These are phyloP conservation scores for Ogataea siamensis DNA, from an alignment of 805 yeast genomes.

Conservation along the genomic window DNA sequence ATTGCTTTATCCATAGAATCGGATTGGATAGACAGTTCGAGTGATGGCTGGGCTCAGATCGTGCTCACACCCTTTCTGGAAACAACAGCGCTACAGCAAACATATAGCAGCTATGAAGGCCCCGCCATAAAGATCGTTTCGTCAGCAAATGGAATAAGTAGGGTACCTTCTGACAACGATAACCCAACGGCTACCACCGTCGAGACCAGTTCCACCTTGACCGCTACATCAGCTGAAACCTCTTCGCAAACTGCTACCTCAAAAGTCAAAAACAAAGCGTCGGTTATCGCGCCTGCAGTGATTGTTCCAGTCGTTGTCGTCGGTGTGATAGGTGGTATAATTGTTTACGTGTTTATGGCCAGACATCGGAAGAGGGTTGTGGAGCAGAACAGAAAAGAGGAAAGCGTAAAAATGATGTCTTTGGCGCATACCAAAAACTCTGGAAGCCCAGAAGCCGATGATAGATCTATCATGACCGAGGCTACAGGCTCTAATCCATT, in stretches of 20 bases:
- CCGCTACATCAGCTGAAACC: background rate
- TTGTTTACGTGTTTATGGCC: conserved; percentile 1
- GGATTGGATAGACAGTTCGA: conserved; percentile 1
- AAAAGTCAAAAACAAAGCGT: background rate
- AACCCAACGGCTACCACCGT: no score
- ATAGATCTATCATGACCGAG: conserved; percentile 1
- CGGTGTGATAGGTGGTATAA: conserved; percentile 1
- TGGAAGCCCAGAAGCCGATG: no score
- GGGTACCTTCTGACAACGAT: conserved; percentile 4
- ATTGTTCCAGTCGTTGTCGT: conserved; percentile 5
- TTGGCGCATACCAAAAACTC: background rate
- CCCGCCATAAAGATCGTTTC: background rate
- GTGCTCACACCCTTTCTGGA: background rate
- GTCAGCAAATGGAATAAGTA: background rate
- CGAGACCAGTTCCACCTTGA: no score
- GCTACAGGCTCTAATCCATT: conserved; percentile 3
- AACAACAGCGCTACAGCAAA: background rate
- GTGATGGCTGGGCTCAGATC: conserved; percentile 1
- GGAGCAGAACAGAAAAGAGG: background rate
- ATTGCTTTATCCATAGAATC: background rate
- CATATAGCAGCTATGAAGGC: conserved; percentile 1
- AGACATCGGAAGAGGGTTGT: background rate
- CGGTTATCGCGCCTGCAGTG: conserved; percentile 4
- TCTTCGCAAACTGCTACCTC: conserved; percentile 4
- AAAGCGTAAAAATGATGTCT: background rate